These are phyloP conservation scores for Hypoxylon sp. DNA, from an alignment of 2,329 filamentous ascomycete genomes.

Conservation along the genomic window DNA sequence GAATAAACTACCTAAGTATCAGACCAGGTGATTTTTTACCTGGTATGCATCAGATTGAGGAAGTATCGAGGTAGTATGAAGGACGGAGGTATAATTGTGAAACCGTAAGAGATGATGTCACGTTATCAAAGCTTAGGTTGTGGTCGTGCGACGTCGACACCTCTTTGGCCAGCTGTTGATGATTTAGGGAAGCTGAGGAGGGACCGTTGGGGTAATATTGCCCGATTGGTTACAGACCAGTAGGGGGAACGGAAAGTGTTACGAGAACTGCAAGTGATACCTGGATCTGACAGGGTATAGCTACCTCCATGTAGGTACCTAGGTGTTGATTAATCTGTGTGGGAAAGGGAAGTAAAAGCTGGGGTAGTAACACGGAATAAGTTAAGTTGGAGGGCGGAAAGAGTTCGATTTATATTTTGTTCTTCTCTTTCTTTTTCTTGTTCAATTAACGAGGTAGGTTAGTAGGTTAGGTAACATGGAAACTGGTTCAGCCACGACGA, in stretches of 20 bases:
- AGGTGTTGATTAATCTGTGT: background rate
- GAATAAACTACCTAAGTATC: too few relatives aligned
- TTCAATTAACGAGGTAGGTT: background rate
- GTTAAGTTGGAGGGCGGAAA: background rate
- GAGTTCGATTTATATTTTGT: background rate
- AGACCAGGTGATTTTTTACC: constrained; percentile 4
- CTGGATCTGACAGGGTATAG: constrained; percentile 3
- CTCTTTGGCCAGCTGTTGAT: too few relatives aligned
- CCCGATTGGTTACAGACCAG: constrained; percentile 1
- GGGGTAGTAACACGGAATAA: constrained; percentile 15
- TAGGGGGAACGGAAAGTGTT: background rate
- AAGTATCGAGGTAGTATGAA: background rate
- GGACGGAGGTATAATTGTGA: too few relatives aligned
- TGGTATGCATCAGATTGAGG: constrained; percentile 1
- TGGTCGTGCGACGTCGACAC: constrained; percentile 8
- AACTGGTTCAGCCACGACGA: background rate
- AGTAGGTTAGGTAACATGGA: background rate
- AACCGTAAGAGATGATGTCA: constrained; percentile 27
- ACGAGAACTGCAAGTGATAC: background rate
- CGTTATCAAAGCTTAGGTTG: constrained; percentile 4
- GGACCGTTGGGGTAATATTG: constrained; percentile 14
- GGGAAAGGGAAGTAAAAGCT: constrained; percentile 17
- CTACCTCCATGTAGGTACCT: constrained; percentile 1
- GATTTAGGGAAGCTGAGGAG: background rate
- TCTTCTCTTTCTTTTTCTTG: background rate